Evolutionary conservation across 495 filamentous ascomycete species (phyloP).

Genomic region (Parathielavia hyrcaniae): DNA sequence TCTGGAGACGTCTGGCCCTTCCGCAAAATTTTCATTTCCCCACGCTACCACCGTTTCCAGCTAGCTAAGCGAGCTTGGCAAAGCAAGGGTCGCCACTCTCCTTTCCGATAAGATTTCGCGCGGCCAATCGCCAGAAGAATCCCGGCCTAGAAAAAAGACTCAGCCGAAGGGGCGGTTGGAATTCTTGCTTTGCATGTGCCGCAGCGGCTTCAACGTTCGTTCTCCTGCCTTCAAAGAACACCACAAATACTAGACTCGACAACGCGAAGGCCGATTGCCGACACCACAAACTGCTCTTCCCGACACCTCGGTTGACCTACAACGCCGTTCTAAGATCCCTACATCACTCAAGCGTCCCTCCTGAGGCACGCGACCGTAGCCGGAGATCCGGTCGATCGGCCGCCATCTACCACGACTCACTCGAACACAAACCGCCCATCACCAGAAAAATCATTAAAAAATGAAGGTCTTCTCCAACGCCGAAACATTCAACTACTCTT

Average conservation of each 20-base stretch:
- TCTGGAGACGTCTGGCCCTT: not conserved
- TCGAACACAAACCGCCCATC: not conserved
- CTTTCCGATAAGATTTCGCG: slow-evolving; percentile 23
- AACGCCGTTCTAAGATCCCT: not conserved
- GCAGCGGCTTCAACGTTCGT: slow-evolving; percentile 10
- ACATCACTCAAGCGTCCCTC: slow-evolving; percentile 7
- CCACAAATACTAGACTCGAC: slow-evolving; percentile 7
- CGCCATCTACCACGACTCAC: not conserved
- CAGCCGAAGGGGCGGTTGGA: slow-evolving; percentile 9
- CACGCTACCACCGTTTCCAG: slow-evolving; percentile 4
- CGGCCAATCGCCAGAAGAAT: slow-evolving; percentile 11
- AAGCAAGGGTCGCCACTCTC: slow-evolving; percentile 7
- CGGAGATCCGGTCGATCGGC: slow-evolving; percentile 19
- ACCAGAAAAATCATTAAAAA: slow-evolving; percentile 17
- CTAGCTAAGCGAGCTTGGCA: not conserved
- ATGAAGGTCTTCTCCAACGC: slow-evolving; percentile 94
- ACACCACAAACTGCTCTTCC: slow-evolving; percentile 2
- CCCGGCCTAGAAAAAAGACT: slow-evolving; percentile 13
- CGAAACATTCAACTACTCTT: slow-evolving; percentile 92
- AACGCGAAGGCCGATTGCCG: slow-evolving; percentile 28
- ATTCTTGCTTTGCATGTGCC: slow-evolving; percentile 16
- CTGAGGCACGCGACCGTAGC: slow-evolving; percentile 19
- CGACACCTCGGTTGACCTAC: slow-evolving; percentile 1
- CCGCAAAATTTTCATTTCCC: slow-evolving; percentile 18
- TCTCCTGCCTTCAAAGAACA: not conserved